Base-by-base conservation (phyloP, 805 yeast species). In the Blastobotrys chiropterorum region DNA sequence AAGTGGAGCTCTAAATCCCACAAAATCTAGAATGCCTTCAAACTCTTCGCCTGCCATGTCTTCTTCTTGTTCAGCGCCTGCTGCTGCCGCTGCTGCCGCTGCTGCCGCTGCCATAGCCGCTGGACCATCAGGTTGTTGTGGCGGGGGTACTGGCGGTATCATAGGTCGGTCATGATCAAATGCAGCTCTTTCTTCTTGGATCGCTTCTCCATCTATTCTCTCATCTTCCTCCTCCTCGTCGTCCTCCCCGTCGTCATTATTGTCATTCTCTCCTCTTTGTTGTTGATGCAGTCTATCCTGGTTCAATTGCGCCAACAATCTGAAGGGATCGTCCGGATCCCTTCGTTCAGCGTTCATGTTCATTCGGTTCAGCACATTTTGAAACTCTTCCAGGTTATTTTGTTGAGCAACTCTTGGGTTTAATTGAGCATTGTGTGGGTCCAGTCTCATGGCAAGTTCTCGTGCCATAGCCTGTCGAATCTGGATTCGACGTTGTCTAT, bases 1-100 rank as follows among this genome's bases (percentile, higher is more conserved):
- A 7, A 60, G 31, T 3, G 61, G 65, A 6, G 62, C 64, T 3
- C 61, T 56, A 41, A 59, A 45, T 13, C 64, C 66, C 13, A 64
- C 48, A n/a, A 65, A 53, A 15, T 65, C 67, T 17, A 62, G 48
- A 8, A 64, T 48, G 3, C 67, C 70, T 16, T 60, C 59, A 4
- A 26, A 26, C 11, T 48, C 56, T 3, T 22, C 45, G 19, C 30
- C 52, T 7, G 21, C 46, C 16, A 42, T 21, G 11, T 51, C 53
- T n/a, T 44, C 55, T 16, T 26, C 51, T 8, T 22, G 41, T 4
- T 38, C 53, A n/a, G 26, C 52, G 34, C 31, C 48, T 14, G 16
- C 49, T 7, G 20, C 39, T 21, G 15, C 53, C 3, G 22, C 50
- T 19, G 20, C 39, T 21, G 15, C 53, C 3, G 22, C 50, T 19